Conservation (phyloP, 2,329 filamentous ascomycete genomes). For the Pseudodiploospora longispora region DNA sequence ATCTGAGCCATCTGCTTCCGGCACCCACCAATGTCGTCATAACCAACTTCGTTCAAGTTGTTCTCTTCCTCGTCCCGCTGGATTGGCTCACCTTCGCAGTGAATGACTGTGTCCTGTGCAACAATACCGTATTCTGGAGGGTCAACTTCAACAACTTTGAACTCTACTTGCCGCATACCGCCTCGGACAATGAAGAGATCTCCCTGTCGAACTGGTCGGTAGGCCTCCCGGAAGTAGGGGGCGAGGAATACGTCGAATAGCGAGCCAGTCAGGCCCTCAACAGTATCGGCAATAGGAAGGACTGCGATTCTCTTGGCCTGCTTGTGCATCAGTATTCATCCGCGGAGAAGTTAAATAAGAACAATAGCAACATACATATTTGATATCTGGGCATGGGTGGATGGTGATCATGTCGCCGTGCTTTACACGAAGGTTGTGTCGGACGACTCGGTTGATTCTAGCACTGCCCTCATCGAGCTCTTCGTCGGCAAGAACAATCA, state of each 20-base stretch:
- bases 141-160: conserved; percentile 98
- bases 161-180: conserved; percentile 98
- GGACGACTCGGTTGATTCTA: conserved; percentile 95
- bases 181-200: conserved; percentile 96
- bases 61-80: conserved; percentile 98
- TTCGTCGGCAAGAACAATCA: conserved; percentile 95
- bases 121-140: conserved; percentile 98
- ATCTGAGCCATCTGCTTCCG: conserved; percentile 99
- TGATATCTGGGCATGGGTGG: conserved; percentile 97
- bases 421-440: conserved; percentile 97
- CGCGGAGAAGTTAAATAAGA: neutral
- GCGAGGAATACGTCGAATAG: conserved; percentile 99
- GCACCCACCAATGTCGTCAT: conserved; percentile 98
- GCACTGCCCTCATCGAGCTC: conserved; percentile 96
- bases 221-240: conserved; percentile 98
- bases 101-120: conserved; percentile 96
- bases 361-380: conserved; percentile 68
- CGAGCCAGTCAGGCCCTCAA: conserved; percentile 94
- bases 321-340: neutral
- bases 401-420: conserved; percentile 97
- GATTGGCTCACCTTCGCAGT: conserved; percentile 82
- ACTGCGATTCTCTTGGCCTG: conserved; percentile 98
- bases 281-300: conserved; percentile 93
- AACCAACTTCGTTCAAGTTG: conserved; percentile 97
- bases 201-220: conserved; percentile 92